Percentiles rank a stretch among this genome's conserved stretches.
These are phyloP conservation scores for Paramecium primaurelia DNA, from an alignment of 73 alveolate species.

Conservation along the genomic window DNA sequence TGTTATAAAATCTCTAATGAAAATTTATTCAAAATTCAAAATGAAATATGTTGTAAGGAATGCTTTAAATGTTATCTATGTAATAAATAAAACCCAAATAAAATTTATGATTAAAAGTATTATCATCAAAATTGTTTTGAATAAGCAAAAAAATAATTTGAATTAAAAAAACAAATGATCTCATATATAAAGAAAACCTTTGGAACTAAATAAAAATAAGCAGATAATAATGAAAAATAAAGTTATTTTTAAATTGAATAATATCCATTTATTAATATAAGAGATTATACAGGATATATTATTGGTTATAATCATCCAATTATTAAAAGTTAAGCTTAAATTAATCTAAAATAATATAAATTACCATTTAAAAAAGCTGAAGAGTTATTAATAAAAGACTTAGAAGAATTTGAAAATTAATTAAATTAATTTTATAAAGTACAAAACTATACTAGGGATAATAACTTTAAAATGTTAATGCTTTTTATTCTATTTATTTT, in stretches of 20 bases:
- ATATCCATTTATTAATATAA: not conserved
- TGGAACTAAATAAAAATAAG: not conserved
- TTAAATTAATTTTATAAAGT: not conserved
- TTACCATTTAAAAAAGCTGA: not conserved
- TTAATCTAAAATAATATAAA: not conserved
- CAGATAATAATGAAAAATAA: not conserved
- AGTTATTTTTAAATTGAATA: not conserved
- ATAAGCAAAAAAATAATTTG: not conserved
- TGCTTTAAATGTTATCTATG: not conserved
- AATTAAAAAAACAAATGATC: not conserved
- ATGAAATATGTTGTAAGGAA: not conserved
- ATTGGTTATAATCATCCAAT: not conserved
- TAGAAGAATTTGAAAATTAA: not conserved
- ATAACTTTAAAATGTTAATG: not conserved
- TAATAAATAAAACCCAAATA: not conserved
- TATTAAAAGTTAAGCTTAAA: not conserved
- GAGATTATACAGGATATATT: not conserved
- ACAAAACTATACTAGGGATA: not conserved
- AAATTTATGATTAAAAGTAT: not conserved
- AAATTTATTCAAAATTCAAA: not conserved
- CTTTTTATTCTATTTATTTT: not conserved
- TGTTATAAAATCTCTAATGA: not conserved
- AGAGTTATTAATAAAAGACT: not conserved
- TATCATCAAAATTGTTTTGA: not conserved
- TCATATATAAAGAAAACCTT: not conserved